Conservation (phyloP, 495 filamentous ascomycete genomes). For the Physcia stellaris region DNA sequence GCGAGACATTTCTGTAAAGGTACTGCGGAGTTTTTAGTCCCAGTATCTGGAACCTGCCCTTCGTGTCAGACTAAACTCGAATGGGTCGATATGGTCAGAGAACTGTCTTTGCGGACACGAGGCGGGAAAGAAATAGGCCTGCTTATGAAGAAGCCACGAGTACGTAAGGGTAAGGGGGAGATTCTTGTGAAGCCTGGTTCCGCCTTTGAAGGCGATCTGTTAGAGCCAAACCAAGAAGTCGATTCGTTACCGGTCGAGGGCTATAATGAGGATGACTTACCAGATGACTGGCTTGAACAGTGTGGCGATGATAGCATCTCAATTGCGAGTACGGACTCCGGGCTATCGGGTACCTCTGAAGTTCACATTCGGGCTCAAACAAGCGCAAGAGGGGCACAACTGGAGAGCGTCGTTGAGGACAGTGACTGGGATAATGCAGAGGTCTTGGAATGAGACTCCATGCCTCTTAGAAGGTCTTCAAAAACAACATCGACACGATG, state of each 20-base stretch:
- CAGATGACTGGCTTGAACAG: constrained; percentile 17
- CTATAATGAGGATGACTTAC: constrained; percentile 14
- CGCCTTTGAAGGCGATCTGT: not conserved
- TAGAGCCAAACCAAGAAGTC: constrained; percentile 12
- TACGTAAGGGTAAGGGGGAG: constrained; percentile 11
- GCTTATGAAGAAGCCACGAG: constrained; percentile 43
- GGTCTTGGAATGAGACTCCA: constrained; percentile 35
- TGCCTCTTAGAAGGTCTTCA: too few relatives aligned
- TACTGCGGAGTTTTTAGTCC: constrained; percentile 42
- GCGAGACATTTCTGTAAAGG: constrained; percentile 45
- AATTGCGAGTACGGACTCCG: constrained; percentile 21
- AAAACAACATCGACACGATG: too few relatives aligned
- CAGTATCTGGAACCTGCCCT: constrained; percentile 59
- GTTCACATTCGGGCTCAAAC: constrained; percentile 9
- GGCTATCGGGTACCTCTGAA: constrained; percentile 15
- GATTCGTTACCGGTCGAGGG: constrained; percentile 10
- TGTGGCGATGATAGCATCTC: constrained; percentile 18
- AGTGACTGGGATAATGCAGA: constrained; percentile 45
- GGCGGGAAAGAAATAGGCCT: constrained; percentile 50
- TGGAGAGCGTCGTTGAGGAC: constrained; percentile 43
- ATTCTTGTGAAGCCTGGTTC: constrained; percentile 3
- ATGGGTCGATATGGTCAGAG: constrained; percentile 73
- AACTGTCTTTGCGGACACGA: constrained; percentile 57
- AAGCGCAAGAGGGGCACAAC: constrained; percentile 12
- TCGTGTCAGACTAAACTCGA: constrained; percentile 43